Evolutionary conservation across 2,329 filamentous ascomycete genomes (phyloP).

Genomic region (Venturia carpophila): DNA sequence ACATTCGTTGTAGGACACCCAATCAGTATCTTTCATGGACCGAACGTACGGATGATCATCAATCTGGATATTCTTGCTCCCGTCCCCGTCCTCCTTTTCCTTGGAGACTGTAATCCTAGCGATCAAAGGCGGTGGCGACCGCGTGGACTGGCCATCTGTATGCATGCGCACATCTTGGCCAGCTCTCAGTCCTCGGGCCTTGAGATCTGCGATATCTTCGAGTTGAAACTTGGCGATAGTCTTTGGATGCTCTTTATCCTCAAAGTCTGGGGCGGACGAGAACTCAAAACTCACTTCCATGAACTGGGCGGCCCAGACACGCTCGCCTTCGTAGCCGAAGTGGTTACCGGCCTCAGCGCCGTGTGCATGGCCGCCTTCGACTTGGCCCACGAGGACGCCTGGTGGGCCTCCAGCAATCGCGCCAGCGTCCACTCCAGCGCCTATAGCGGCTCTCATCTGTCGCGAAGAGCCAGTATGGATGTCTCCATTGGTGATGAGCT

Average conservation of each 20-base stretch:
- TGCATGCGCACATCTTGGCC: slow-evolving; percentile 9
- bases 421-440: slow-evolving; percentile 16
- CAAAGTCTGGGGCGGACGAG: slow-evolving; percentile 1
- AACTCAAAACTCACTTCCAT: slow-evolving; percentile 20
- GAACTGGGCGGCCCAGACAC: slow-evolving; percentile 21
- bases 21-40: slow-evolving; percentile 18
- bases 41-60: slow-evolving; percentile 19
- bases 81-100: background rate
- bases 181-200: slow-evolving; percentile 18
- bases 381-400: slow-evolving; percentile 16
- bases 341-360: slow-evolving; percentile 17
- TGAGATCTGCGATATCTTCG: slow-evolving; percentile 19
- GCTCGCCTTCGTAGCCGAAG: slow-evolving; percentile 20
- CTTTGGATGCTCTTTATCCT: slow-evolving; percentile 15
- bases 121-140: slow-evolving; percentile 9
- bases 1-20: slow-evolving; percentile 19
- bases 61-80: slow-evolving; percentile 12
- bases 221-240: slow-evolving; percentile 18
- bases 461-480: slow-evolving; percentile 17
- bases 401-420: slow-evolving; percentile 17
- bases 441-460: background rate
- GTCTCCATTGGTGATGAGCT: slow-evolving; percentile 19
- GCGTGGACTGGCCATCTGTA: background rate
- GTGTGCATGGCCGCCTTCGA: slow-evolving; percentile 16
- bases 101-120: slow-evolving; percentile 15